Conservation (phyloP, 495 filamentous ascomycete genomes). For the Penicillium herquei region DNA sequence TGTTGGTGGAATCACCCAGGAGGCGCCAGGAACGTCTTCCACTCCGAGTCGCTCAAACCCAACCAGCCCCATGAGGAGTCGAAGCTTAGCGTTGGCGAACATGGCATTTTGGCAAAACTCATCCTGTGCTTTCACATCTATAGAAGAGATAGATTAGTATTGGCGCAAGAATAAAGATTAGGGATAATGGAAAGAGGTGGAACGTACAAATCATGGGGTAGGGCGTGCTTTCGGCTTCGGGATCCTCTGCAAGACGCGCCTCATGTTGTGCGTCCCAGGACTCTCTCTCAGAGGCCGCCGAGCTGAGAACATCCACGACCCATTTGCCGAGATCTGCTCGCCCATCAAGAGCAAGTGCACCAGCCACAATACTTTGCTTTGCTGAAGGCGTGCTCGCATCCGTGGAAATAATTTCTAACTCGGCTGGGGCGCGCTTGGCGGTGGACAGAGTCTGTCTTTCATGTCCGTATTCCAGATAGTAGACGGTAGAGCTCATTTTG, state of each 20-base stretch:
- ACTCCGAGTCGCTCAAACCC: constrained; percentile 68
- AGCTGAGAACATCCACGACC: constrained; percentile 68
- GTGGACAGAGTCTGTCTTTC: constrained; percentile 70
- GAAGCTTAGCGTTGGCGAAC: constrained; percentile 87
- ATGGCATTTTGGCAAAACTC: constrained; percentile 69
- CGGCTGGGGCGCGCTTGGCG: constrained; percentile 59
- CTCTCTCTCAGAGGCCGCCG: constrained; percentile 70
- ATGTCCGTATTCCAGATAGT: constrained; percentile 87
- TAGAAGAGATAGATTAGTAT: constrained; percentile 23
- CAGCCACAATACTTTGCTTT: constrained; percentile 75
- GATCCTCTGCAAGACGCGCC: constrained; percentile 49
- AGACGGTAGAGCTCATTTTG: constrained; percentile 79
- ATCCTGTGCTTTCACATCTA: constrained; percentile 63
- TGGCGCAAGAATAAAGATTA: background rate
- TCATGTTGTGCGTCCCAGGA: constrained; percentile 73
- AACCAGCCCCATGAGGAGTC: constrained; percentile 76
- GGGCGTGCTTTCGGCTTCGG: constrained; percentile 35
- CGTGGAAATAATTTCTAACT: constrained; percentile 70
- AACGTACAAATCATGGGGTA: constrained; percentile 45
- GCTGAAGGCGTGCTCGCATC: constrained; percentile 61
- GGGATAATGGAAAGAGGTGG: background rate
- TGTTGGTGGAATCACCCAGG: constrained; percentile 74
- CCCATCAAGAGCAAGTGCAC: constrained; percentile 72
- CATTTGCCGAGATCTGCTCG: constrained; percentile 74
- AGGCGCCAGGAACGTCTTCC: constrained; percentile 69